These are phyloP conservation scores for Micractinium sp. DNA, from an alignment of 139 green algal genomes.

Conservation along the genomic window DNA sequence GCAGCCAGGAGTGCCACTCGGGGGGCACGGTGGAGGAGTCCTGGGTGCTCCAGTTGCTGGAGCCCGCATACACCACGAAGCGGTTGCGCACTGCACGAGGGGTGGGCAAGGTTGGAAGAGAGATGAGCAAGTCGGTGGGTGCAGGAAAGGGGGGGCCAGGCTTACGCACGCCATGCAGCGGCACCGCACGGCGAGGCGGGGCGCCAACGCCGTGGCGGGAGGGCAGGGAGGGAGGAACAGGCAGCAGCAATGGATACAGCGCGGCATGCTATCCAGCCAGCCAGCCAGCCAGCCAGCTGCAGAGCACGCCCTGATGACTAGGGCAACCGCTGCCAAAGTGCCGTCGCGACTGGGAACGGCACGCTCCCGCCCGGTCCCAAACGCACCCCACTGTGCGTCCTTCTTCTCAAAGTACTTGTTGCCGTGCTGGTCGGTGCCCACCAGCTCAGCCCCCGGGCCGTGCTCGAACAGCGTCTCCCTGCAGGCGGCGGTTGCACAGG, in stretches of 20 bases:
- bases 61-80: constrained; percentile 72
- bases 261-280: background rate
- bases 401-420: constrained; percentile 58
- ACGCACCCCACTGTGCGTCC: constrained; percentile 31
- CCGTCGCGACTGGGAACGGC: too few species aligned
- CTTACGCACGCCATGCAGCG: background rate
- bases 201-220: too few species aligned
- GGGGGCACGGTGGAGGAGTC: constrained; percentile 59
- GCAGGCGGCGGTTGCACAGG: background rate
- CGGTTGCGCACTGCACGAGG: constrained; percentile 58
- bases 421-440: constrained; percentile 49
- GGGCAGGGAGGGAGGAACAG: background rate
- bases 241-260: background rate
- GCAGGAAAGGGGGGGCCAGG: background rate
- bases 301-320: background rate
- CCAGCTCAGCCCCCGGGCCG: constrained; percentile 37
- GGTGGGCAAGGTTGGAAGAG: too few species aligned
- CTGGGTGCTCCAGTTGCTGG: constrained; percentile 43
- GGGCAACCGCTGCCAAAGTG: too few species aligned
- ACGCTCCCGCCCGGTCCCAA: background rate
- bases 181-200: too few species aligned
- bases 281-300: background rate
- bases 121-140: background rate
- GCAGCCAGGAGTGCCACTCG: constrained; percentile 82
- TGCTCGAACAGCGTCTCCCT: constrained; percentile 53